Conservation (phyloP, 176 grass and related monocot genomes). For the Luzula sylvatica region DNA sequence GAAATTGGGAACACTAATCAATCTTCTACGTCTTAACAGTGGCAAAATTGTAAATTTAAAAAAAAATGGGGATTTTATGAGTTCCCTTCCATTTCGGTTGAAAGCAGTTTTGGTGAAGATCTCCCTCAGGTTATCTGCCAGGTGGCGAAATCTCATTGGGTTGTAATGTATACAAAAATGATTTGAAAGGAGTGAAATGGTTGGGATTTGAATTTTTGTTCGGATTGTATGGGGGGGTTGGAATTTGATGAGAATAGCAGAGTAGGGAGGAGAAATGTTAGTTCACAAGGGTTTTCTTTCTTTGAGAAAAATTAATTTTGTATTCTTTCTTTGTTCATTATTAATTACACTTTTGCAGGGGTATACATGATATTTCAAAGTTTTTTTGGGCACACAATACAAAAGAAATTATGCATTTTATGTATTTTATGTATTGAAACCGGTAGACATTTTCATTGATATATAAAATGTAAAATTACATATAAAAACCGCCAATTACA, state of each 20-base stretch:
- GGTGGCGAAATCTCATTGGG: not conserved
- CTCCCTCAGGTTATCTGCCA: constrained; percentile 4
- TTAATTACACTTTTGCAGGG: too few species aligned
- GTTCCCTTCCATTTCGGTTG: not conserved
- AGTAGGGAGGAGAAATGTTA: constrained; percentile 11
- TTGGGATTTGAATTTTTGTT: constrained; percentile 3
- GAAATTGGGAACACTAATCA: constrained; percentile 31
- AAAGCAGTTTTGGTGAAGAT: constrained; percentile 11
- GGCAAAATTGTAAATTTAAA: not conserved
- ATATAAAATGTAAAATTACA: too few species aligned
- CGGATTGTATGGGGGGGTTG: constrained; percentile 1
- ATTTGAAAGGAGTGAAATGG: not conserved
- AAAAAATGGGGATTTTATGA: not conserved
- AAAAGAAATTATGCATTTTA: too few species aligned
- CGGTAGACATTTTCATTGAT: too few species aligned
- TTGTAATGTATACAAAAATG: constrained; percentile 1
- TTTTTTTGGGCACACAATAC: too few species aligned
- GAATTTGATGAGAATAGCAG: constrained; percentile 6
- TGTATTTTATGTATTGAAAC: too few species aligned
- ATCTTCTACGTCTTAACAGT: not conserved
- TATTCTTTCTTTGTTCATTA: not conserved
- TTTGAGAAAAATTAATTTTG: not conserved
- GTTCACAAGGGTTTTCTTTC: not conserved
- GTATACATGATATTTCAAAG: too few species aligned
- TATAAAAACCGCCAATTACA: not conserved